Percentiles rank a stretch among this genome's conserved stretches.
Conservation (phyloP, 495 filamentous ascomycete species). For the Beverwykella pulmonaria region DNA sequence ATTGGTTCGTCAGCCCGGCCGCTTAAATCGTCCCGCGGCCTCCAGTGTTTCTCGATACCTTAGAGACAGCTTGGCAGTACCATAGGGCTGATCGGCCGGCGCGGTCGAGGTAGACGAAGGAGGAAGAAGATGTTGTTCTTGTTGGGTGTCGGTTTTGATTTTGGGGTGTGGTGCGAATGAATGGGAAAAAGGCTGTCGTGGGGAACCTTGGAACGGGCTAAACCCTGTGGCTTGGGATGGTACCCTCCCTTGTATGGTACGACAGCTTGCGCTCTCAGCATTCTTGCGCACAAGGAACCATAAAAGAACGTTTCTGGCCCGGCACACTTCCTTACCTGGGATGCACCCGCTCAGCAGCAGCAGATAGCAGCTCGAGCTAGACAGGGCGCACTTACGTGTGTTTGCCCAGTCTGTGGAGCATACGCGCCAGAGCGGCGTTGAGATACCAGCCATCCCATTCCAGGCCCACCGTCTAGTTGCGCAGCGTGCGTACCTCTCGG, state of each 20-base stretch:
- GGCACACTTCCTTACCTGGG: too few species aligned
- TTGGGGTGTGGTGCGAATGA: too few species aligned
- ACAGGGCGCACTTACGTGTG: neutral
- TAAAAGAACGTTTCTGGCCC: too few species aligned
- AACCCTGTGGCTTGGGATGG: too few species aligned
- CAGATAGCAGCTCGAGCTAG: neutral
- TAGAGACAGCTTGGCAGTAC: conserved; percentile 14
- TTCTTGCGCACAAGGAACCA: neutral
- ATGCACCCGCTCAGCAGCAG: neutral
- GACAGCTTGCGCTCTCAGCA: too few species aligned
- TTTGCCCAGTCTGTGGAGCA: neutral
- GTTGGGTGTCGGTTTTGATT: too few species aligned
- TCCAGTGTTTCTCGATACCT: conserved; percentile 10
- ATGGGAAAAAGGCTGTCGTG: too few species aligned
- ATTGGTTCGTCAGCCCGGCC: conserved; percentile 1
- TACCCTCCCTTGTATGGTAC: too few species aligned
- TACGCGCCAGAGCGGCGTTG: neutral
- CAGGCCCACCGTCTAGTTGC: neutral
- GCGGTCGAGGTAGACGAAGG: neutral
- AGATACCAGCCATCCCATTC: neutral
- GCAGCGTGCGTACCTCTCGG: neutral
- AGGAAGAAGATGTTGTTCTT: neutral
- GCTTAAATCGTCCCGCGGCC: conserved; percentile 15
- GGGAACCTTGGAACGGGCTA: too few species aligned
- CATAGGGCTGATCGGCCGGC: conserved; percentile 22